A percentile compares a stretch with the other conserved stretches of the same genome.
Conservation (phyloP, 768 basidiomycete genomes). For the Lyophyllum decastes region DNA sequence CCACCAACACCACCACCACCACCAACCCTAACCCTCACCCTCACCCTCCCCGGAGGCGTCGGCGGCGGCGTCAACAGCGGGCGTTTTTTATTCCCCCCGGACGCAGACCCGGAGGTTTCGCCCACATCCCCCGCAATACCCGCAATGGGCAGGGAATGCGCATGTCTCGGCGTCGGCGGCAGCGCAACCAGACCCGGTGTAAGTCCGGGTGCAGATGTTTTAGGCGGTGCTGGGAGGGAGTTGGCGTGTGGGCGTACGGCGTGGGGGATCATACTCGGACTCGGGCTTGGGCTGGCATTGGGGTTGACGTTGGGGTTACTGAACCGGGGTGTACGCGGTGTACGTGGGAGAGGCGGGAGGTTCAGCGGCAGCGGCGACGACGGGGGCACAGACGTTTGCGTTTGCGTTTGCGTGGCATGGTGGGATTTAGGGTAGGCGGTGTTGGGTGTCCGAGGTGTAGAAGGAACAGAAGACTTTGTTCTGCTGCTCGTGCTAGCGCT, state of each 20-base stretch:
- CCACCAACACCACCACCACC: too few relatives aligned
- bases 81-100: slow-evolving; percentile 2
- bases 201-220: not conserved
- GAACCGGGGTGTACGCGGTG: slow-evolving; percentile 1
- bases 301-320: too few relatives aligned
- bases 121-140: too few relatives aligned
- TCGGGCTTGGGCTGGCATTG: not conserved
- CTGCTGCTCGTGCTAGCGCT: too few relatives aligned
- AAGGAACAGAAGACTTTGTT: not conserved
- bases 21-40: too few relatives aligned
- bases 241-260: slow-evolving; percentile 2
- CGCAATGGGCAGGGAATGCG: not conserved
- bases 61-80: slow-evolving; percentile 24
- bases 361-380: not conserved
- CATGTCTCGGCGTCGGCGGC: not conserved
- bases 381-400: too few relatives aligned
- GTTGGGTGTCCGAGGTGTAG: not conserved
- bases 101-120: too few relatives aligned
- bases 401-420: too few relatives aligned
- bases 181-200: too few relatives aligned
- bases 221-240: slow-evolving; percentile 1
- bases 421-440: too few relatives aligned
- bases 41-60: slow-evolving; percentile 26
- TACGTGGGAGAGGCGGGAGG: not conserved
- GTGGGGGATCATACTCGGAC: too few relatives aligned